A percentile compares a stretch with the other conserved stretches of the same genome.
Conservation (phyloP, 371 early-diverging fungal genomes). For the Ecytonucleospora hepatopenaei region DNA sequence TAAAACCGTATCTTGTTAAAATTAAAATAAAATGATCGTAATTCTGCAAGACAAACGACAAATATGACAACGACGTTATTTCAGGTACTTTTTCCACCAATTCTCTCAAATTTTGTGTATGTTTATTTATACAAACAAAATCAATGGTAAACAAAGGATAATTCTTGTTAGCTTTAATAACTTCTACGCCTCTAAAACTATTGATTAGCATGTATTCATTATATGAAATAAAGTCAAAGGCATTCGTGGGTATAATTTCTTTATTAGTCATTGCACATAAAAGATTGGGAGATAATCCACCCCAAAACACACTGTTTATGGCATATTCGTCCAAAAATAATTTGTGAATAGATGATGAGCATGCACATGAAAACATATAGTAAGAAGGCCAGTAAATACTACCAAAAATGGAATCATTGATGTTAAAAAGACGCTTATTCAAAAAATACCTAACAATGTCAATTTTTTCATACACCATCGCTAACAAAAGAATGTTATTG, state of each 20-base stretch:
- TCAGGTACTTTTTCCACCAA: constrained; percentile 32
- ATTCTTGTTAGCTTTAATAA: constrained; percentile 8
- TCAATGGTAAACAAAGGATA: constrained; percentile 43
- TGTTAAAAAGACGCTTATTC: constrained; percentile 38
- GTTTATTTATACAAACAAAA: constrained; percentile 31
- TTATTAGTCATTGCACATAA: constrained; percentile 2
- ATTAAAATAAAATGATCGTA: constrained; percentile 22
- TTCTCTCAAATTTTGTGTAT: constrained; percentile 11
- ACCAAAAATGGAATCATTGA: constrained; percentile 45
- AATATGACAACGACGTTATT: constrained; percentile 2
- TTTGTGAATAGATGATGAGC: constrained; percentile 4
- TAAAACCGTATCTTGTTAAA: constrained; percentile 20
- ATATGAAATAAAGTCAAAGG: constrained; percentile 31
- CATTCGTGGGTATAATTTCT: constrained; percentile 5
- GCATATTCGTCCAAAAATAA: constrained; percentile 15
- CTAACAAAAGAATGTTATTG: constrained; percentile 46
- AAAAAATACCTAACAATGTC: constrained; percentile 47
- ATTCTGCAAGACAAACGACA: constrained; percentile 23
- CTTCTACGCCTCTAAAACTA: constrained; percentile 4
- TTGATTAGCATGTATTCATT: constrained; percentile 20
- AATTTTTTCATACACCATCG: constrained; percentile 41
- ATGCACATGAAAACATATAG: constrained; percentile 35
- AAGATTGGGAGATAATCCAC: constrained; percentile 36
- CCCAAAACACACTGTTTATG: constrained; percentile 20
- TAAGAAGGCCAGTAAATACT: constrained; percentile 32